Percentiles rank a stretch among this genome's conserved stretches.
Evolutionary conservation across 148 eudicot genomes (phyloP).

Genomic region (Heliosperma pusillum): DNA sequence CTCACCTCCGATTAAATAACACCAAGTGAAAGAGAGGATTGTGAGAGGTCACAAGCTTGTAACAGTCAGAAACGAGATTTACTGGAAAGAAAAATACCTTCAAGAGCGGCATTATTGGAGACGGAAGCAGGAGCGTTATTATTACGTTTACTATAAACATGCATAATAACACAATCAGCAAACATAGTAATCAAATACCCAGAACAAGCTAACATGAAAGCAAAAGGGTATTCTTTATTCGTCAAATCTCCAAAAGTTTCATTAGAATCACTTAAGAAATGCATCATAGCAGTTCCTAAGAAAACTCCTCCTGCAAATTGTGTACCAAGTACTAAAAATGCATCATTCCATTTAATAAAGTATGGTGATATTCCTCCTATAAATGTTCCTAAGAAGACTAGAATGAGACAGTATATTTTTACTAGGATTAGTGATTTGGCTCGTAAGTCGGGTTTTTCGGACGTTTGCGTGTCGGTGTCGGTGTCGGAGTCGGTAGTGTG

Average conservation of each 20-base stretch:
- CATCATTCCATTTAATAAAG: constrained; percentile 57
- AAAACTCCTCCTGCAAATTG: constrained; percentile 72
- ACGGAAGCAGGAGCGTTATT: constrained; percentile 2
- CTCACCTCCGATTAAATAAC: too few relatives aligned
- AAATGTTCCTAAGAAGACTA: constrained; percentile 49
- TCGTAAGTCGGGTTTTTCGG: constrained; percentile 32
- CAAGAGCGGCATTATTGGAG: constrained; percentile 31
- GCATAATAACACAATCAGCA: constrained; percentile 41
- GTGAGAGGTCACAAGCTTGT: too few relatives aligned
- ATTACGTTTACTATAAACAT: constrained; percentile 33
- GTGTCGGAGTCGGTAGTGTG: constrained; percentile 13
- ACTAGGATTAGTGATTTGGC: constrained; percentile 40
- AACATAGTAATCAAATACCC: constrained; percentile 64
- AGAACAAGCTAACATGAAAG: constrained; percentile 58
- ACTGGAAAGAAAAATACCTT: constrained; percentile 47
- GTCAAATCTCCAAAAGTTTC: constrained; percentile 59
- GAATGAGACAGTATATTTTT: constrained; percentile 53
- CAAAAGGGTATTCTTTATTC: constrained; percentile 49
- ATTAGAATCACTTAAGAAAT: constrained; percentile 60
- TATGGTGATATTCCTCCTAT: constrained; percentile 58
- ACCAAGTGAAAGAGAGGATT: too few relatives aligned
- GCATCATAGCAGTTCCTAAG: constrained; percentile 64
- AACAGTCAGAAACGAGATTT: too few relatives aligned
- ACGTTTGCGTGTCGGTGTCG: constrained; percentile 8
- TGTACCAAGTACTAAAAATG: constrained; percentile 56